phyloP scores from a whole-genome alignment of 148 eudicot species.

The Dianthus caryophyllus region DNA sequence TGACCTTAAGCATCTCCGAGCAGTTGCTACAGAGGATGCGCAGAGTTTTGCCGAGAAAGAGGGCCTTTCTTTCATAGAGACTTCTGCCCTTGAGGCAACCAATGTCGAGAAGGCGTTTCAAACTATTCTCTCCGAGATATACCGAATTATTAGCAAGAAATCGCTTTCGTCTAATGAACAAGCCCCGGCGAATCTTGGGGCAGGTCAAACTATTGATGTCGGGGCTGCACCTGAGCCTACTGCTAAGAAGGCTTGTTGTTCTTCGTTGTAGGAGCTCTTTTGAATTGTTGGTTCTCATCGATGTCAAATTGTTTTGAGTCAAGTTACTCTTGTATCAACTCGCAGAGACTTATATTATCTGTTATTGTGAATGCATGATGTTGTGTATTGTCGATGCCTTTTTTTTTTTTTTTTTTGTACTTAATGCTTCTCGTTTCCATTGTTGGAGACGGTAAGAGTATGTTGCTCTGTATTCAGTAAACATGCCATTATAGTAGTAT shows the following conservation, averaged over 20 bases:
- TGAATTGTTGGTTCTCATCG: background rate
- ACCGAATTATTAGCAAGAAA: constrained; percentile 18
- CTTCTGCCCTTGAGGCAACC: constrained; percentile 12
- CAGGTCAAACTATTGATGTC: constrained; percentile 4
- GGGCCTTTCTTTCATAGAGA: constrained; percentile 20
- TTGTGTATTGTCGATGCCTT: no score
- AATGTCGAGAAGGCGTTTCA: constrained; percentile 16
- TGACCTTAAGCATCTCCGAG: constrained; percentile 17
- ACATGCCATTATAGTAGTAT: no score
- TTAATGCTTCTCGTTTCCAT: no score
- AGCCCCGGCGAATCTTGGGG: constrained; percentile 12
- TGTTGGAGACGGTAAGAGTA: no score
- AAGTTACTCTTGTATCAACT: background rate
- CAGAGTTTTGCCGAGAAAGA: constrained; percentile 18
- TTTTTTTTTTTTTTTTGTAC: no score
- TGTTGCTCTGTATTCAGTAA: no score
- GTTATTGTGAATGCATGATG: constrained; percentile 10
- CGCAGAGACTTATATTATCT: background rate
- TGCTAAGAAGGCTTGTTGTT: constrained; percentile 18
- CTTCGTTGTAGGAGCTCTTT: constrained; percentile 8
- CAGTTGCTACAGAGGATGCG: constrained; percentile 12
- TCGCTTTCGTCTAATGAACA: constrained; percentile 5
- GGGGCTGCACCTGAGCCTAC: constrained; percentile 7
- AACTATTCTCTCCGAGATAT: constrained; percentile 15
- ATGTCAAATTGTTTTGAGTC: constrained; percentile 6